Percentiles rank a stretch among this genome's conserved stretches.
Evolutionary conservation across 2,329 filamentous ascomycete species (phyloP).

Genomic region (Bretziella fagacearum): DNA sequence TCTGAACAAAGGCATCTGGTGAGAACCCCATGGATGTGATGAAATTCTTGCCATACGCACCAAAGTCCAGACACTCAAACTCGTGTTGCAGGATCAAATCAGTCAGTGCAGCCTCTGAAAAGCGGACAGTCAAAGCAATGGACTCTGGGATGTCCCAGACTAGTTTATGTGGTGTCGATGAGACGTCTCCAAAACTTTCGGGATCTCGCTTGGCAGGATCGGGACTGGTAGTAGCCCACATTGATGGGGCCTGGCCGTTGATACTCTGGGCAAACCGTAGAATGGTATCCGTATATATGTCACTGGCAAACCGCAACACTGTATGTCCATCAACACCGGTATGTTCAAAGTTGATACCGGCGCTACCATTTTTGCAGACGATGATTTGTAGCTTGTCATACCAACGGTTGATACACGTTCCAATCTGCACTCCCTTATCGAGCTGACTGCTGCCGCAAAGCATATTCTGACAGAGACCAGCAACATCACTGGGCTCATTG

Average conservation of each 20-base stretch:
- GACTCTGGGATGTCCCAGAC: constrained; percentile 97
- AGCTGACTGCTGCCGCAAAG: constrained; percentile 88
- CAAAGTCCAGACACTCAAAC: constrained; percentile 81
- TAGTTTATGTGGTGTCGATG: constrained; percentile 83
- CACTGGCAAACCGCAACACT: constrained; percentile 86
- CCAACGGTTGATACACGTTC: constrained; percentile 96
- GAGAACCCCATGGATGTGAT: constrained; percentile 96
- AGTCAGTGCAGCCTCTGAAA: constrained; percentile 84
- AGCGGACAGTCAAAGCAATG: constrained; percentile 75
- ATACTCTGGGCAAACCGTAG: constrained; percentile 77
- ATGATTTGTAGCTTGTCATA: constrained; percentile 99
- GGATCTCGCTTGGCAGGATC: constrained; percentile 87
- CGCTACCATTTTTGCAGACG: constrained; percentile 95
- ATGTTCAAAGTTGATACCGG: constrained; percentile 98
- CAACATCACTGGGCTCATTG: constrained; percentile 62
- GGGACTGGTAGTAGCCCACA: constrained; percentile 82
- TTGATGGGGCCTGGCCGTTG: constrained; percentile 76
- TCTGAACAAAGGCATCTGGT: constrained; percentile 92
- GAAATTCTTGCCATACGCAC: constrained; percentile 86
- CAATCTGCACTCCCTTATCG: constrained; percentile 84
- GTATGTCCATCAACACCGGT: constrained; percentile 97
- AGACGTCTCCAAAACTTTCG: constrained; percentile 80
- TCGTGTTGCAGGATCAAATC: constrained; percentile 95
- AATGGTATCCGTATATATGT: constrained; percentile 95
- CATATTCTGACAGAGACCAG: constrained; percentile 94